Evolutionary conservation across 306 rosid genomes (phyloP).

Genomic region (Pachyrhizus erosus): DNA sequence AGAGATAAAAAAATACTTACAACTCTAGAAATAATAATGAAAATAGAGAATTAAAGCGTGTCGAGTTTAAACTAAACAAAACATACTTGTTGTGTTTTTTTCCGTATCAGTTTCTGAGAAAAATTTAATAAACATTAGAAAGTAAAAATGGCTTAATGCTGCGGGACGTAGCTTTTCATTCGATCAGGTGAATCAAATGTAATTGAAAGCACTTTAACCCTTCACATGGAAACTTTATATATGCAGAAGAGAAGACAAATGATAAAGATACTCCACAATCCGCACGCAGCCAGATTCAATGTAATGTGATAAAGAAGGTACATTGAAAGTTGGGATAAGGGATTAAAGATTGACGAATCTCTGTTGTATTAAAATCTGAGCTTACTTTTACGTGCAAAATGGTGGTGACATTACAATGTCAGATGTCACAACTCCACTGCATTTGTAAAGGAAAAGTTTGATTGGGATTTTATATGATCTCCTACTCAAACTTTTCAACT

Average conservation of each 20-base stretch:
- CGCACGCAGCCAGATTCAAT: neutral
- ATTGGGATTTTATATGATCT: constrained; percentile 17
- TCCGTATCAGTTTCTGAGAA: neutral
- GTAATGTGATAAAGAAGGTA: constrained; percentile 21
- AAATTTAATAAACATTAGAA: neutral
- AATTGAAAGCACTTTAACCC: neutral
- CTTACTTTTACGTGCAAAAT: constrained; percentile 36
- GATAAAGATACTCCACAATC: constrained; percentile 26
- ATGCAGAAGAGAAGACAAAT: neutral
- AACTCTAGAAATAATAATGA: no score
- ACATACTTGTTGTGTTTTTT: neutral
- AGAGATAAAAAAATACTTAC: no score
- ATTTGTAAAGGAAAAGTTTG: constrained; percentile 11
- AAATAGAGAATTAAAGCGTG: no score
- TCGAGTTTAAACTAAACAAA: no score
- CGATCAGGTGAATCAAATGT: neutral
- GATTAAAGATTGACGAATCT: constrained; percentile 39
- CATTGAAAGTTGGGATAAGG: constrained; percentile 24
- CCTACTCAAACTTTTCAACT: neutral
- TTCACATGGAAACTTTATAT: constrained; percentile 31
- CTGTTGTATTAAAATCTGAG: constrained; percentile 38
- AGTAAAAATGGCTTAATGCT: neutral
- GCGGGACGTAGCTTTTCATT: neutral
- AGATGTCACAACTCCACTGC: constrained; percentile 52
- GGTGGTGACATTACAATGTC: constrained; percentile 40